Conservation (phyloP, 495 filamentous ascomycete species). For the Aspergillus sparsus region DNA sequence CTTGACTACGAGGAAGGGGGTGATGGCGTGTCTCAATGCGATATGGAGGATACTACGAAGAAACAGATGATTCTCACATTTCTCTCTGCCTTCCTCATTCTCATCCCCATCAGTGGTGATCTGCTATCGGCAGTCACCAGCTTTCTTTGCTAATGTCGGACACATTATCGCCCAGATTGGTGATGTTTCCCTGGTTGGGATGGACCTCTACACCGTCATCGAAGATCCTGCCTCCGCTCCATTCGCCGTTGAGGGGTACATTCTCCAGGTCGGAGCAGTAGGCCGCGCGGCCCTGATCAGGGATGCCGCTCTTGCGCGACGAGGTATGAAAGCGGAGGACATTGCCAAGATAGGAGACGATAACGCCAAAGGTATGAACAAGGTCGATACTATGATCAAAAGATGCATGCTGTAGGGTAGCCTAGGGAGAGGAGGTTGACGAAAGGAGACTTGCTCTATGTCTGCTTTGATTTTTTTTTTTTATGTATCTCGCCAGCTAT, state of each 20-base stretch:
- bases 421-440: too few relatives aligned
- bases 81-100: slow-evolving; percentile 7
- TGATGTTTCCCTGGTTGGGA: background rate
- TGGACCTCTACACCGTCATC: background rate
- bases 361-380: background rate
- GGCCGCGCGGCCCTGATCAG: background rate
- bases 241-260: background rate
- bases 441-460: too few relatives aligned
- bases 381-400: background rate
- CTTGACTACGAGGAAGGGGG: too few relatives aligned
- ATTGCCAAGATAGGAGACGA: background rate
- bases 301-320: background rate
- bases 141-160: background rate
- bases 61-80: slow-evolving; percentile 9
- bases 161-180: background rate
- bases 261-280: background rate
- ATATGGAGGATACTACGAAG: too few relatives aligned
- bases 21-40: too few relatives aligned
- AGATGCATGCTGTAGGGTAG: background rate
- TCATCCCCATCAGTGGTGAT: slow-evolving; percentile 9
- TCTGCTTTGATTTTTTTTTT: too few relatives aligned
- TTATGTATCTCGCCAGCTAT: too few relatives aligned
- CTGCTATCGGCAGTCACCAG: background rate
- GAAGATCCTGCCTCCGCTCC: background rate
- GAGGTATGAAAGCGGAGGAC: background rate